Percentiles rank a stretch among this genome's conserved stretches.
These are phyloP conservation scores for Psophocarpus tetragonolobus DNA, from an alignment of 306 rosid genomes.

Conservation along the genomic window DNA sequence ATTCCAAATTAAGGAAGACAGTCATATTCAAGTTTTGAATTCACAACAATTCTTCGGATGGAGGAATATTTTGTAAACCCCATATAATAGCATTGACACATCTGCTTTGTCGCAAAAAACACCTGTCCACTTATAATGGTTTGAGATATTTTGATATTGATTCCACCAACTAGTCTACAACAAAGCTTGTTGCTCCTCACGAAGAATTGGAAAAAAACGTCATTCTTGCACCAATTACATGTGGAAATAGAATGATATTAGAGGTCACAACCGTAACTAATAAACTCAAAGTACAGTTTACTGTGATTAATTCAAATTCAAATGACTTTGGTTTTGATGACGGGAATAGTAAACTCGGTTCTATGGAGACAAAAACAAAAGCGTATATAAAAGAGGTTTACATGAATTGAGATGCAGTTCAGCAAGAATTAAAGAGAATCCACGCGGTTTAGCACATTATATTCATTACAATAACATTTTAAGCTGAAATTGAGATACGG, in stretches of 20 bases:
- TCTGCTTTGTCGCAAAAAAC: not conserved
- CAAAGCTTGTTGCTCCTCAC: conserved; percentile 5
- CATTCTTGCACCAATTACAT: not conserved
- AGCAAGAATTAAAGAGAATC: no score
- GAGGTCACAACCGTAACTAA: no score
- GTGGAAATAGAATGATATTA: not conserved
- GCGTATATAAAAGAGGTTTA: no score
- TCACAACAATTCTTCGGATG: not conserved
- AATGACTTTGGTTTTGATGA: no score
- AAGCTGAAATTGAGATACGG: no score
- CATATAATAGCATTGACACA: not conserved
- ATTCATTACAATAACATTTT: no score
- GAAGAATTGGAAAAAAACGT: not conserved
- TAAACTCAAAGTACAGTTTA: no score
- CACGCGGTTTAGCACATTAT: no score
- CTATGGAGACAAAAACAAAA: no score
- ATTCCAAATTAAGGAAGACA: not conserved
- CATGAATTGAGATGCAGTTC: no score
- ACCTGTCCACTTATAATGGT: not conserved
- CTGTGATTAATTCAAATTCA: no score
- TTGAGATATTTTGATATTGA: not conserved
- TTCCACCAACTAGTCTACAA: conserved; percentile 3
- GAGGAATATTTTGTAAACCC: not conserved
- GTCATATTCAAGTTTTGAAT: not conserved
- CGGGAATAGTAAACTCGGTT: no score